These are phyloP conservation scores for Isatis tinctoria DNA, from an alignment of 345 rosid genomes.

Conservation along the genomic window DNA sequence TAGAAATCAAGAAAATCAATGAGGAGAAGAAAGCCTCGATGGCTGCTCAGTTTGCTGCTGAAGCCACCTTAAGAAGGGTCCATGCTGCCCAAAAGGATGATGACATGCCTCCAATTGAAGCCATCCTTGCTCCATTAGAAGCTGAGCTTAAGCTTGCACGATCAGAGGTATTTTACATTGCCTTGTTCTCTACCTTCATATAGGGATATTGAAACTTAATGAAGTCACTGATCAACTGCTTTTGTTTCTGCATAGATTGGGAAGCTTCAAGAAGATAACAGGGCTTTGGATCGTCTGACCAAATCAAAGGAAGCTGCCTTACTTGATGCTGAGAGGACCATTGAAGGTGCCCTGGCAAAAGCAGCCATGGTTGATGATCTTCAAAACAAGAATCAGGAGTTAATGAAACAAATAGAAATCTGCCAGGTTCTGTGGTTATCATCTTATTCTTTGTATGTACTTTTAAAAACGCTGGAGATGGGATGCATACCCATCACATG, in stretches of 20 bases:
- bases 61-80: constrained; percentile 97
- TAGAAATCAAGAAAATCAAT: constrained; percentile 94
- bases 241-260: constrained; percentile 58
- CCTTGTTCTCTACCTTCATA: neutral
- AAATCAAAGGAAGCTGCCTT: constrained; percentile 97
- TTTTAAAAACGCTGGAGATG: neutral
- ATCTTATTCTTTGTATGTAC: constrained; percentile 2
- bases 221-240: neutral
- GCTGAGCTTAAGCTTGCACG: constrained; percentile 98
- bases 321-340: constrained; percentile 94
- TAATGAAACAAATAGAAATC: constrained; percentile 96
- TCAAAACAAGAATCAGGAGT: constrained; percentile 95
- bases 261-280: constrained; percentile 98
- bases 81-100: constrained; percentile 99
- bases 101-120: constrained; percentile 99
- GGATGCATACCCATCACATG: neutral
- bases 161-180: constrained; percentile 56
- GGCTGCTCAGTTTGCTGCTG: constrained; percentile 99
- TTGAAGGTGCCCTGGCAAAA: constrained; percentile 84
- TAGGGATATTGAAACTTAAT: neutral
- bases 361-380: constrained; percentile 99
- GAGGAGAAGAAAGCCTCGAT: constrained; percentile 98
- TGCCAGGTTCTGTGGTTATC: constrained; percentile 65
- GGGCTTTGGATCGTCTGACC: constrained; percentile 97
- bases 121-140: constrained; percentile 98